phyloP scores from a whole-genome alignment of 2,329 filamentous ascomycete species.

The Akanthomyces muscarius region DNA sequence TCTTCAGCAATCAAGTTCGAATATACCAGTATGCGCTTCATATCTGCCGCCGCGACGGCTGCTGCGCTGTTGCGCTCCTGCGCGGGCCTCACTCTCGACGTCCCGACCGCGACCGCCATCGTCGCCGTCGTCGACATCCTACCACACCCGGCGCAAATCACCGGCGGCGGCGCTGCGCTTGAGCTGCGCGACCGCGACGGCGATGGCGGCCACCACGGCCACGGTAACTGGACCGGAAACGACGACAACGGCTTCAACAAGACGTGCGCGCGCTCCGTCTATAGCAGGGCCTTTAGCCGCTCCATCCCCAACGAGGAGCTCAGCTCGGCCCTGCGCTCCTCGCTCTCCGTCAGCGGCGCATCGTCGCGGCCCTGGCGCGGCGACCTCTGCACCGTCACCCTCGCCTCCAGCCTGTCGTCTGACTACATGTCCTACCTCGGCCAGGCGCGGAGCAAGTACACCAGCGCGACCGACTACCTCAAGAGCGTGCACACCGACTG shows the following conservation, averaged over 20 bases:
- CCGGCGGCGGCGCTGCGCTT: neutral
- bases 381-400: constrained; percentile 14
- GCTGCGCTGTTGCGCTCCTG: neutral
- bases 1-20: neutral
- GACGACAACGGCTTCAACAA: constrained; percentile 5
- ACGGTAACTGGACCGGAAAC: neutral
- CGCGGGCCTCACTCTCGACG: neutral
- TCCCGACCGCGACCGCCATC: neutral
- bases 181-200: neutral
- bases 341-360: neutral
- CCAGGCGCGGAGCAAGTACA: neutral
- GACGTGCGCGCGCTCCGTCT: constrained; percentile 8
- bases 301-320: constrained; percentile 1
- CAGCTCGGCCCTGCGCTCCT: neutral
- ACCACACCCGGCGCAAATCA: constrained; percentile 1
- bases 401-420: constrained; percentile 3
- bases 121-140: neutral
- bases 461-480: constrained; percentile 10
- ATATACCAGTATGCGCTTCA: neutral
- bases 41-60: neutral
- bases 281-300: neutral
- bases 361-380: neutral
- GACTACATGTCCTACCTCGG: constrained; percentile 6
- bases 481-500: constrained; percentile 5
- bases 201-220: neutral